Base-by-base conservation (phyloP, 2,329 filamentous ascomycete genomes). In the Endocalyx cinctus region DNA sequence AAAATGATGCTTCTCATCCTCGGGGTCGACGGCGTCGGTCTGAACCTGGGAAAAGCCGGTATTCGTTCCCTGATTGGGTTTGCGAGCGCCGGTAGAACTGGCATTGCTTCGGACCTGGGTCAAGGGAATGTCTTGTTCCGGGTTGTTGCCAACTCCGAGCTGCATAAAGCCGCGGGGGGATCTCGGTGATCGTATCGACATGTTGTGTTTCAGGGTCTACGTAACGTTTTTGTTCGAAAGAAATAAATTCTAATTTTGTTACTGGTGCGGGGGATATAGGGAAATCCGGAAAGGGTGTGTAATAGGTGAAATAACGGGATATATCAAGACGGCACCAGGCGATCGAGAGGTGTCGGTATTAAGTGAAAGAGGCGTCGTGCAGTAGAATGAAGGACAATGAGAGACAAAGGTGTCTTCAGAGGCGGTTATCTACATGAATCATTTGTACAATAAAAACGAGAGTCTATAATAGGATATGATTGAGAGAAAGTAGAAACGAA, bases 71-170 rank as follows among this genome's bases (percentile, higher is more conserved):
- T 67, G 64, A 23, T 58, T 62, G 16, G 60, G 54, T 53, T 68
- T 72, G 39, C 72, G 63, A 33, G 69, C 67, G 27, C 78, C 76
- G 4, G 68, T 72, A 6, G 66, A 68, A 45, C 69, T 75, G 41
- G 64, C 66, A 45, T 67, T 69, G 55, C 72, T 79, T 51, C 63
- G 67, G 43, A 83, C 70, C 28, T 64, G 60, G 11, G 51, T 51
- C 32, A 54, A 41, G 29, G 51, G 51, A 25, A 54, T 54, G 32
- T 51, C 50, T 33, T 42, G 46, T 6, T 52, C 48, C 16, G 20
- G 27, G 30, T 34, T 28, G 16, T 31, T 33, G 15, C 47, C 42
- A 15, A 29, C 34, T 23, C 51, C 50, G 27, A 57, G 38, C 17
- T 46, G 52, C 25, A 54, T 33, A 33, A 57, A 57, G 25, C 54